A percentile compares a stretch with the other conserved stretches of the same genome.
phyloP scores from a whole-genome alignment of 1,284 basidiomycete species.

The Wolfiporia cocos region DNA sequence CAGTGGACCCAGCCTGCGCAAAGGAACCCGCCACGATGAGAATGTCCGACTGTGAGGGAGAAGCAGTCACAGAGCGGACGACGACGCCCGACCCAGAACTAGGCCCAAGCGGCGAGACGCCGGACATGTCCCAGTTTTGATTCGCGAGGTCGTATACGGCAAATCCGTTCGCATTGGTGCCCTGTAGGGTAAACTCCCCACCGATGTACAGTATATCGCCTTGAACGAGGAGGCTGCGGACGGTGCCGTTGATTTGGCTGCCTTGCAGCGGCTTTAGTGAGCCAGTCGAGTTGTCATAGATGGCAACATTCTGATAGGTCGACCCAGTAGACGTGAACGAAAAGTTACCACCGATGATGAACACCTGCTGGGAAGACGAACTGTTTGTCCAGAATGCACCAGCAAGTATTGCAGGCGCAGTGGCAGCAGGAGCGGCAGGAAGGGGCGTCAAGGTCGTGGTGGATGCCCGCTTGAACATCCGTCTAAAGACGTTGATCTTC shows the following conservation, averaged over 20 bases:
- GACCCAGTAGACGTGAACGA: slow-evolving; percentile 47
- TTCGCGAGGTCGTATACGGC: slow-evolving; percentile 70
- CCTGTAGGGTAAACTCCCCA: slow-evolving; percentile 65
- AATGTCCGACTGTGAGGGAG: slow-evolving; percentile 53
- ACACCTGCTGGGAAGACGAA: slow-evolving; percentile 57
- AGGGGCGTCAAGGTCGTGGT: slow-evolving; percentile 38
- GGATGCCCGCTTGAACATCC: slow-evolving; percentile 48
- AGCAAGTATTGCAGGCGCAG: slow-evolving; percentile 78
- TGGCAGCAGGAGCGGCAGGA: slow-evolving; percentile 46
- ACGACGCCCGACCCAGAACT: slow-evolving; percentile 50
- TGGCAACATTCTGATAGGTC: slow-evolving; percentile 53
- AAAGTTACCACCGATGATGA: slow-evolving; percentile 90
- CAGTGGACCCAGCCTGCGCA: slow-evolving; percentile 66
- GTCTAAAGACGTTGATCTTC: slow-evolving; percentile 37
- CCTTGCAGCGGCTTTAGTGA: slow-evolving; percentile 55
- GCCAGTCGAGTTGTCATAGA: slow-evolving; percentile 60
- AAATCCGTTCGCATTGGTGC: slow-evolving; percentile 55
- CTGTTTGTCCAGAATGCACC: slow-evolving; percentile 90
- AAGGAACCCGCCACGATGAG: slow-evolving; percentile 88
- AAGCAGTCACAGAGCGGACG: slow-evolving; percentile 71
- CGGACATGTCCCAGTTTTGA: slow-evolving; percentile 52
- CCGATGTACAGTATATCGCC: slow-evolving; percentile 71
- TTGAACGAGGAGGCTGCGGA: slow-evolving; percentile 65
- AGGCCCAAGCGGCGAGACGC: slow-evolving; percentile 54
- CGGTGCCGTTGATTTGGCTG: slow-evolving; percentile 61